These are phyloP conservation scores for Theileria luwenshuni DNA, from an alignment of 169 alveolate genomes.

Conservation along the genomic window DNA sequence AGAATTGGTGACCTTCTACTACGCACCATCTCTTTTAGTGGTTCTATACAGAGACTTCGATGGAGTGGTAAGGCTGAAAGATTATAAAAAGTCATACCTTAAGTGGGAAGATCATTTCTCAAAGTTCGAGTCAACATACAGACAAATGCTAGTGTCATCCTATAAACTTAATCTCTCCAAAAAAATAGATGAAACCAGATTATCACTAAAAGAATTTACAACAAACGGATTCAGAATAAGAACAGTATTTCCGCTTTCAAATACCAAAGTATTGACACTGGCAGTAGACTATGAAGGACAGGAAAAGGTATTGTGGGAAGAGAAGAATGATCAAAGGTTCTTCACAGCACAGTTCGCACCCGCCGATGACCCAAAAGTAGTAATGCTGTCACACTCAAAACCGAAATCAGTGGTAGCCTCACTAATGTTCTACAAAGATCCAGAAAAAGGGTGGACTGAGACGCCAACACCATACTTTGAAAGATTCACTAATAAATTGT, in stretches of 20 bases:
- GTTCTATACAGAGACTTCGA: conserved; percentile 12
- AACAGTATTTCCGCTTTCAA: background rate
- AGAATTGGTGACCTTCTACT: conserved; percentile 13
- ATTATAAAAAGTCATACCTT: background rate
- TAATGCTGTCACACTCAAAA: background rate
- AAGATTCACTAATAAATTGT: background rate
- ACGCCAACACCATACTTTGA: background rate
- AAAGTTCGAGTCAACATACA: conserved; percentile 5
- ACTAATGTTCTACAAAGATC: conserved; percentile 1
- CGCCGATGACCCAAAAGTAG: conserved; percentile 10
- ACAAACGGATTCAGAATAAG: background rate
- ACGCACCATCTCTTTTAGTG: background rate
- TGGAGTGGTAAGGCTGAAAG: conserved; percentile 14
- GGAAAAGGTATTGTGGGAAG: background rate
- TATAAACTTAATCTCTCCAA: background rate
- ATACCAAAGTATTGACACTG: background rate
- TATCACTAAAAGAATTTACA: background rate
- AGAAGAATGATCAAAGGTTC: background rate
- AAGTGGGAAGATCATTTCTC: conserved; percentile 9
- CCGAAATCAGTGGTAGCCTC: background rate
- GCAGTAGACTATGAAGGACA: background rate
- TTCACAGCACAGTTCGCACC: conserved; percentile 7
- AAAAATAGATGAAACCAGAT: background rate
- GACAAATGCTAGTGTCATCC: conserved; percentile 10
- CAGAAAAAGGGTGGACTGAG: background rate